Percentiles rank a stretch among this genome's conserved stretches.
Evolutionary conservation across 192 early-diverging fungal genomes (phyloP).

Genomic region (Dimargaris verticillata): DNA sequence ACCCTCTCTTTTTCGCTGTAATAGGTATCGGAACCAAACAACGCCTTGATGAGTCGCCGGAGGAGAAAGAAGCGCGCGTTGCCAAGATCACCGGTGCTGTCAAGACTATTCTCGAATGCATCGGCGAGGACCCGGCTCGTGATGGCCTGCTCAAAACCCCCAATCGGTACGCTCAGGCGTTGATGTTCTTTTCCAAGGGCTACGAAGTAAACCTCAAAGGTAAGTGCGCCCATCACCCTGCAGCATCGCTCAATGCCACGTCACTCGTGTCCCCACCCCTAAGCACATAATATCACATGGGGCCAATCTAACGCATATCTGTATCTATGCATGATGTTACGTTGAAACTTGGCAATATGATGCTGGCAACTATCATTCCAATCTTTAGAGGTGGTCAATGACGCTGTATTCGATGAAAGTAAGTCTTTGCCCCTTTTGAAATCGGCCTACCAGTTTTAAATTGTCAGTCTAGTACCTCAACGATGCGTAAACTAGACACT

Average conservation of each 20-base stretch:
- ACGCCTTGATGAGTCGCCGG: constrained; percentile 61
- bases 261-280: no score
- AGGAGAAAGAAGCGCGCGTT: constrained; percentile 48
- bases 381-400: constrained; percentile 64
- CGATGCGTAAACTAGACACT: no score
- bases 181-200: constrained; percentile 98
- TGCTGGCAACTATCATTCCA: no score
- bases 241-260: no score
- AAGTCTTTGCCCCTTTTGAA: neutral
- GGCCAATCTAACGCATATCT: no score
- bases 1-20: neutral
- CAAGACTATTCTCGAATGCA: constrained; percentile 68
- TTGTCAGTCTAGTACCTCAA: no score
- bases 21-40: constrained; percentile 62
- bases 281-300: no score
- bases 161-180: constrained; percentile 86
- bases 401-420: constrained; percentile 92
- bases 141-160: constrained; percentile 94
- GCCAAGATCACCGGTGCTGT: constrained; percentile 74
- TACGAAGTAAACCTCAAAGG: constrained; percentile 80
- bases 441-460: no score
- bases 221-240: constrained; percentile 12
- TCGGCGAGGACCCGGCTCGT: constrained; percentile 88
- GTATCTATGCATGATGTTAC: no score
- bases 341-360: no score